phyloP scores from a whole-genome alignment of 129 eudicot species.

The Rutidosis leptorrhynchoides region DNA sequence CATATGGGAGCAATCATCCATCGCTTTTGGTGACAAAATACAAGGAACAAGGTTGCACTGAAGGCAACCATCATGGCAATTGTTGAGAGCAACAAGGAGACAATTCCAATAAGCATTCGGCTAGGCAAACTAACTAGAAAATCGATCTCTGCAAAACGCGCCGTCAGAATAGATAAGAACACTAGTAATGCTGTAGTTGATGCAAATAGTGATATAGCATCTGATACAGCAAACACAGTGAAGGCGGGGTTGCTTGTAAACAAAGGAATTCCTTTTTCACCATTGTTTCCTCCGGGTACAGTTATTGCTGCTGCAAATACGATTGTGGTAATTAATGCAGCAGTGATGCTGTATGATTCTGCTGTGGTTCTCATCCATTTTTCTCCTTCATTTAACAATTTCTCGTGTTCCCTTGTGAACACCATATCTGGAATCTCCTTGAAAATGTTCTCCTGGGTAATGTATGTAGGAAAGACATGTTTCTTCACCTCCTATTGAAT shows the following conservation, averaged over 20 bases:
- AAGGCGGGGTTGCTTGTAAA: not conserved
- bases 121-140: not conserved
- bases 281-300: not conserved
- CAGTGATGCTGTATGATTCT: not conserved
- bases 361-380: not conserved
- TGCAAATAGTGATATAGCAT: not conserved
- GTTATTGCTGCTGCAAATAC: not conserved
- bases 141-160: not conserved
- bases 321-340: not conserved
- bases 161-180: not conserved
- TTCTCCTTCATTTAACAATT: not conserved
- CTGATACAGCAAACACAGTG: not conserved
- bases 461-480: not conserved
- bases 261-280: not conserved
- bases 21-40: not conserved
- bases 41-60: not conserved
- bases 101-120: not conserved
- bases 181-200: not conserved
- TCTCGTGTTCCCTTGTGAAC: not conserved
- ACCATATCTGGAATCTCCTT: not conserved
- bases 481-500: not conserved
- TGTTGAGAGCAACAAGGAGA: not conserved
- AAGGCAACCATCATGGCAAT: not conserved
- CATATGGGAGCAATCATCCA: not conserved
- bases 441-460: not conserved